These are phyloP conservation scores for Kodamaea jinghongensis DNA, from an alignment of 805 yeast species.

Conservation along the genomic window DNA sequence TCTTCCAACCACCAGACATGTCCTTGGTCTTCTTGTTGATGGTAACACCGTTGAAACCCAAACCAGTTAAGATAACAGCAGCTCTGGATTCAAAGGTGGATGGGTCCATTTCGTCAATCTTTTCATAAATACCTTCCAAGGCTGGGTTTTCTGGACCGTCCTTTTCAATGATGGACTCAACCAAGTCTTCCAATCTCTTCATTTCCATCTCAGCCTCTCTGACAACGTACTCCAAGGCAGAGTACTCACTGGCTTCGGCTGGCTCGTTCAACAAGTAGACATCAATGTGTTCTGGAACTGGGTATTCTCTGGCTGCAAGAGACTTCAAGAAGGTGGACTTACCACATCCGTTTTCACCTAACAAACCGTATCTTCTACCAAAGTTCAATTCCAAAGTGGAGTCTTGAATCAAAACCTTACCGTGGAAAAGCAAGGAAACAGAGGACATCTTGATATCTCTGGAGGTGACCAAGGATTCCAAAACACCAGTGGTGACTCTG, in stretches of 20 bases:
- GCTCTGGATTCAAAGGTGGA: constrained; percentile 95
- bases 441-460: constrained; percentile 92
- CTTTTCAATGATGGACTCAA: constrained; percentile 82
- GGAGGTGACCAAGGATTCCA: constrained; percentile 83
- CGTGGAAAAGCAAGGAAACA: constrained; percentile 91
- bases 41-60: constrained; percentile 87
- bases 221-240: constrained; percentile 95
- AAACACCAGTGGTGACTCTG: constrained; percentile 97
- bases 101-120: constrained; percentile 95
- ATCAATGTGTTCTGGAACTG: constrained; percentile 89
- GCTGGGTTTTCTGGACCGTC: constrained; percentile 92
- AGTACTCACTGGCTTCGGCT: constrained; percentile 87
- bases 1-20: constrained; percentile 99
- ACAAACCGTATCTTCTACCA: constrained; percentile 95
- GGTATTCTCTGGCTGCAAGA: constrained; percentile 93
- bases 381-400: constrained; percentile 88
- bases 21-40: constrained; percentile 94
- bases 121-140: constrained; percentile 88
- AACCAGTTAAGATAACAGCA: constrained; percentile 91
- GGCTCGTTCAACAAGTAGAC: constrained; percentile 94
- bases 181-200: constrained; percentile 84
- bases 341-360: constrained; percentile 99
- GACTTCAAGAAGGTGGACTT: constrained; percentile 93
- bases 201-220: constrained; percentile 93
- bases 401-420: constrained; percentile 93